Evolutionary conservation across 306 rosid genomes (phyloP), one percentile per base, ranked within the genome.

Genomic region (Psophocarpus tetragonolobus): DNA sequence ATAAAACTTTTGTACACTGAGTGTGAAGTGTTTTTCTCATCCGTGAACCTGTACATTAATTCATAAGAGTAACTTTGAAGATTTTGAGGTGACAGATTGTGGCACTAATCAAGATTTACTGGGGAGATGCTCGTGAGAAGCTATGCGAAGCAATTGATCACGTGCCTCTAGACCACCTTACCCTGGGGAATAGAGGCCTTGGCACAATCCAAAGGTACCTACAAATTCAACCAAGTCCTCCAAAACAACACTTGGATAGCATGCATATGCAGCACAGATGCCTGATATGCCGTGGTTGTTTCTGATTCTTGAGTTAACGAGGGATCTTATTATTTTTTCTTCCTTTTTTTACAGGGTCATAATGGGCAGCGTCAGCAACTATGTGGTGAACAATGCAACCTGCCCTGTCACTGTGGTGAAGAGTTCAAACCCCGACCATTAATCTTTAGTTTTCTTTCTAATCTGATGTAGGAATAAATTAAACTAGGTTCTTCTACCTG

Each of bases 281-380:
- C n/a, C n/a, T n/a, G n/a, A n/a, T n/a, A n/a, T n/a, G n/a, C n/a
- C n/a, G n/a, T n/a, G n/a, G n/a, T n/a, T n/a, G n/a, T n/a, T 42
- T 58, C 27, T 69, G 41, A 27, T 68, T 56, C 5, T 36, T 68
- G 47, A 58, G 23, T 47, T 68, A 15, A 2, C 36, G 41, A 20
- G 14, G 21, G 23, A 18, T 71, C 38, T 6, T n/a, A 45, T 62
- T 62, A 0, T 67, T 38, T 27, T 61, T 3, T 0, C 26, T 0
- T 62, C n/a, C 23, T 26, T 1, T 48, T 7, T 27, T 84, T 67
- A 9, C 87, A 93, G 97, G 87, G 97, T 58, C 4, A 68, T 93
- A 47, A 65, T 94, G 89, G 98, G 98, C 6, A 94, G 98, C 73
- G 98, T 94, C 1, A 94, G 98, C 89, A 90, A 90, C 86, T 66